phyloP scores from a whole-genome alignment of 2,329 filamentous ascomycete species.

The Penicillium sp. region DNA sequence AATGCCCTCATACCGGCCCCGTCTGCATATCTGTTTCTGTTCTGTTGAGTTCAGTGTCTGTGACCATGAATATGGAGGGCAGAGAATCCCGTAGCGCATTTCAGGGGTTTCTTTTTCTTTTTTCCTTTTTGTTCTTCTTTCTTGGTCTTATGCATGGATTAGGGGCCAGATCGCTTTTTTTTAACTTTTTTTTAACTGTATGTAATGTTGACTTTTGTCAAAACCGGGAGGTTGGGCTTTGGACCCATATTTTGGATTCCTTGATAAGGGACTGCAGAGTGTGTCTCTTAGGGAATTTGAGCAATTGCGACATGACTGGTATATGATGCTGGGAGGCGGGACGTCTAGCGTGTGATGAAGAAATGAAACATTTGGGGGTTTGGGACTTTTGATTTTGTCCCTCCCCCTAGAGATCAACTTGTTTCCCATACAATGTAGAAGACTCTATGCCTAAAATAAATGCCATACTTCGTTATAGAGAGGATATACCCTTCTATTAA shows the following conservation, averaged over 20 bases:
- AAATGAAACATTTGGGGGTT: conserved; percentile 19
- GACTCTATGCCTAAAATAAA: background rate
- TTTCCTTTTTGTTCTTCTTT: conserved; percentile 10
- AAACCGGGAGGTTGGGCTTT: conserved; percentile 8
- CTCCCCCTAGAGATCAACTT: background rate
- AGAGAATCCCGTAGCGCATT: background rate
- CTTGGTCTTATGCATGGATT: conserved; percentile 13
- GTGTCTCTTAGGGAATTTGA: conserved; percentile 8
- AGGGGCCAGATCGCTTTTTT: background rate
- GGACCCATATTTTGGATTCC: conserved; percentile 6
- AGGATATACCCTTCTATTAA: background rate
- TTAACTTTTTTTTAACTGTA: conserved; percentile 22
- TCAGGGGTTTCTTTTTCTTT: conserved; percentile 1
- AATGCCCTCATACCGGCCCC: background rate
- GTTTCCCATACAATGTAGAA: background rate
- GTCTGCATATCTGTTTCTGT: conserved; percentile 6
- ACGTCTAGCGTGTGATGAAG: conserved; percentile 19
- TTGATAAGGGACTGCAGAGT: background rate
- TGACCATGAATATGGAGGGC: conserved; percentile 1
- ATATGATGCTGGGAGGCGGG: conserved; percentile 14
- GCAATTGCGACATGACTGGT: conserved; percentile 19
- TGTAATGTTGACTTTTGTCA: conserved; percentile 25
- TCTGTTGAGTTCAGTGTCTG: background rate
- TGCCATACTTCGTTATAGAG: background rate
- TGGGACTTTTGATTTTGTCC: background rate